These are phyloP conservation scores for Candida stauntonica DNA, from an alignment of 805 yeast species.

Conservation along the genomic window DNA sequence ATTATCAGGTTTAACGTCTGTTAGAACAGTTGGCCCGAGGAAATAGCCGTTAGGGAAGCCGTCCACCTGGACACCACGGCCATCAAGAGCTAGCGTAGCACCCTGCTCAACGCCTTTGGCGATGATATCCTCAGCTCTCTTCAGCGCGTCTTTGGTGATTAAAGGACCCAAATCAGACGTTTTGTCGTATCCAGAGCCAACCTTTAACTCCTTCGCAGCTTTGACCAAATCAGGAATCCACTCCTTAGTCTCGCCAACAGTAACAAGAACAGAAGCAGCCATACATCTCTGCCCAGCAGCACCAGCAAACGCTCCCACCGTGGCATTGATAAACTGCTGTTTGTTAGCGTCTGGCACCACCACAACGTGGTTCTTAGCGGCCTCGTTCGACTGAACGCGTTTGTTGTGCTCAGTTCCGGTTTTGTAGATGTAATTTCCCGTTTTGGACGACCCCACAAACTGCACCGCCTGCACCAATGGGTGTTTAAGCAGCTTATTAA, in stretches of 20 bases:
- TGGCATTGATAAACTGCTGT: slow-evolving; percentile 56
- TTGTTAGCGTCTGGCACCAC: slow-evolving; percentile 71
- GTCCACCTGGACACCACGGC: slow-evolving; percentile 45
- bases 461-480: slow-evolving; percentile 69
- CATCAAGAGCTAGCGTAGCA: slow-evolving; percentile 58
- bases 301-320: slow-evolving; percentile 75
- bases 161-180: slow-evolving; percentile 67
- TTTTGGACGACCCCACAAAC: slow-evolving; percentile 72
- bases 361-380: slow-evolving; percentile 73
- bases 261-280: slow-evolving; percentile 71
- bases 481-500: slow-evolving; percentile 63
- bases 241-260: slow-evolving; percentile 57
- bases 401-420: slow-evolving; percentile 68
- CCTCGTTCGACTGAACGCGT: slow-evolving; percentile 72
- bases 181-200: slow-evolving; percentile 63
- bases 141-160: slow-evolving; percentile 52
- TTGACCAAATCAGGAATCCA: slow-evolving; percentile 59
- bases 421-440: slow-evolving; percentile 67
- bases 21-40: slow-evolving; percentile 66
- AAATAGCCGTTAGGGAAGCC: slow-evolving; percentile 62
- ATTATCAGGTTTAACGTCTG: slow-evolving; percentile 59
- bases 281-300: slow-evolving; percentile 84
- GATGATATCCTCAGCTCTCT: slow-evolving; percentile 50
- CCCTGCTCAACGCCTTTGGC: slow-evolving; percentile 50
- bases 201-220: slow-evolving; percentile 52